Base-by-base conservation (phyloP, 306 rosid species). In the Rosa multiflora region DNA sequence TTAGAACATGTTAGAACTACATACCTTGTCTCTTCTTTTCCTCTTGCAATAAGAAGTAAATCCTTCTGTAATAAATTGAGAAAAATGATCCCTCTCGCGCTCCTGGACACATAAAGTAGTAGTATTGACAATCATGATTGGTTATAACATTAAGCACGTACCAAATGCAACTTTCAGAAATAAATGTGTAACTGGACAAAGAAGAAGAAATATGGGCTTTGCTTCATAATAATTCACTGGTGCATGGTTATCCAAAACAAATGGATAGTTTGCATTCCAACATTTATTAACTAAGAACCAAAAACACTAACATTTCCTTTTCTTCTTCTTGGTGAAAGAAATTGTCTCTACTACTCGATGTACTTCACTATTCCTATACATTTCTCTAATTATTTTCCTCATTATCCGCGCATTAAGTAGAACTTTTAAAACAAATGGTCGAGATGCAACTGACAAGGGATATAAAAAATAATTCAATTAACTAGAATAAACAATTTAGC, bases 21-120 rank as follows among this genome's bases (percentile, higher is more conserved):
- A 61, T 87, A 90, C 99, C 99, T 95, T 95, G 77, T 95, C 97
- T 88, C 97, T 89, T 88, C 99, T 95, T 89, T 95, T 95, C 90
- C 99, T 90, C 88, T 91, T 95, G 76, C 99, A 93, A 83, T 95
- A 95, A 69, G 98, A 88, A 44, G 91, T 90, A 87, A 95, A 95
- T 44, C 98, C 97, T 87, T 95, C 99, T 8, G 96, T 95, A 82
- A 91, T 83, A 75, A 95, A 95, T 76, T 91, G 94, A 76, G 97
- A 93, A 83, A 90, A 95, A 84, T 95, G 98, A 67, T 93, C 99
- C 77, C 97, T 87, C 85, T 95, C 99, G 53, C 76, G 88, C 87
- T 95, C 99, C 99, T 95, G 88, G 42, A 80, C 44, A 82, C 48
- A 72, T 37, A 80, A 82, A 18, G 48, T 29, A 64, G 59, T 59